These are phyloP conservation scores for Cytospora paraplurivora DNA, from an alignment of 2,329 filamentous ascomycete species.

Conservation along the genomic window DNA sequence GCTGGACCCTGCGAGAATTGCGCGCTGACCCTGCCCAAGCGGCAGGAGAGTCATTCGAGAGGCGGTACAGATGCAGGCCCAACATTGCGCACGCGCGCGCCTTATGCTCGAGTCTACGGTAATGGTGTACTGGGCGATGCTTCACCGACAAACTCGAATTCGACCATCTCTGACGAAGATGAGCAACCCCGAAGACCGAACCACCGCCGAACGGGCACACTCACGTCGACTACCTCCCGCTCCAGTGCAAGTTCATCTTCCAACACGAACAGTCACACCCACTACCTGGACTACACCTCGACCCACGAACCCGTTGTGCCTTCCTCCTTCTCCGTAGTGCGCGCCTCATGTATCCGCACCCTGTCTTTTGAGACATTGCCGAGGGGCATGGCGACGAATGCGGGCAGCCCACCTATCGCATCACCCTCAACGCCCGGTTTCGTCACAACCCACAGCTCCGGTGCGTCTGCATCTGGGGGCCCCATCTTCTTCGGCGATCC, in stretches of 20 bases:
- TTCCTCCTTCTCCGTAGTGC: constrained; percentile 66
- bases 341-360: constrained; percentile 66
- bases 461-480: constrained; percentile 60
- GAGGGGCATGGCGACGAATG: constrained; percentile 48
- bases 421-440: constrained; percentile 47
- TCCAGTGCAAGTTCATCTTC: constrained; percentile 57
- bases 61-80: constrained; percentile 48
- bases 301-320: constrained; percentile 65
- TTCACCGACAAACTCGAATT: constrained; percentile 55
- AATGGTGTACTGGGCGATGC: constrained; percentile 42
- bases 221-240: constrained; percentile 51
- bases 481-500: constrained; percentile 71
- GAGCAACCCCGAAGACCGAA: constrained; percentile 38
- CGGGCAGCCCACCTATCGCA: constrained; percentile 38
- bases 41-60: constrained; percentile 37
- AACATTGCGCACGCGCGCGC: constrained; percentile 61
- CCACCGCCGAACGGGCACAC: constrained; percentile 46
- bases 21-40: constrained; percentile 63
- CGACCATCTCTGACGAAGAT: constrained; percentile 54
- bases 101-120: constrained; percentile 61
- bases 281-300: constrained; percentile 69
- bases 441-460: constrained; percentile 56
- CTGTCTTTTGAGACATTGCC: constrained; percentile 68
- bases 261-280: constrained; percentile 55
- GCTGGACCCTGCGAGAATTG: constrained; percentile 70